Evolutionary conservation across 352 stramenopile species (phyloP).

Genomic region (Phytophthora rubi): DNA sequence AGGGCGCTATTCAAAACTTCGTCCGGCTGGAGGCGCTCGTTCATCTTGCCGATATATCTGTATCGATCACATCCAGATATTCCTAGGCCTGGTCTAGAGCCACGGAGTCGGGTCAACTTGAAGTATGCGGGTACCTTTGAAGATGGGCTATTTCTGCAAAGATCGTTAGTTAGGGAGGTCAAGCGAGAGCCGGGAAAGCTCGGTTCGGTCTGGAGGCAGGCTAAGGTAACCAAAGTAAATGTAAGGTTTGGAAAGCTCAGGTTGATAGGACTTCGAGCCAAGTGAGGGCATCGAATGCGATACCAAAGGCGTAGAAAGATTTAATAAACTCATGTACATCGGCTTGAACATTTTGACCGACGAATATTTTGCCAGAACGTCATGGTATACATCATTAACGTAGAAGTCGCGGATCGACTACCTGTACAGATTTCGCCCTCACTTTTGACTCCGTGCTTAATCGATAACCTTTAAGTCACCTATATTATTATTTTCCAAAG

Average conservation of each 20-base stretch:
- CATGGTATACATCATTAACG: neutral
- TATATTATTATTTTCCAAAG: too few species aligned
- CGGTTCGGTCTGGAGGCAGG: neutral
- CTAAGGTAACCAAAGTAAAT: neutral
- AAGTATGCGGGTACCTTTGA: neutral
- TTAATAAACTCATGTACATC: neutral
- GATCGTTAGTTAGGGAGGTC: neutral
- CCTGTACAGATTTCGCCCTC: too few species aligned
- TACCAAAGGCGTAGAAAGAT: neutral
- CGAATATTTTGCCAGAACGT: conserved; percentile 1
- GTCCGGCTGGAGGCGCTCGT: neutral
- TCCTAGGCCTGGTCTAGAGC: neutral
- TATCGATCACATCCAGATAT: neutral
- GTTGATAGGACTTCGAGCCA: too few species aligned
- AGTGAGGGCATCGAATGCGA: neutral
- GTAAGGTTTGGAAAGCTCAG: neutral
- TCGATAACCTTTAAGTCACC: too few species aligned
- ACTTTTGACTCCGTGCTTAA: too few species aligned
- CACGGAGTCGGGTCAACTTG: neutral
- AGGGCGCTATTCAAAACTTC: neutral
- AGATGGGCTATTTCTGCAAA: neutral
- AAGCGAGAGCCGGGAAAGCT: neutral
- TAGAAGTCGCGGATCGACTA: neutral
- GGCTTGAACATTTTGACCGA: conserved; percentile 1
- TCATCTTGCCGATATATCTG: neutral